Percentiles rank a stretch among this genome's conserved stretches.
Conservation (phyloP, 2,329 filamentous ascomycete species). For the Penicillium sp. region DNA sequence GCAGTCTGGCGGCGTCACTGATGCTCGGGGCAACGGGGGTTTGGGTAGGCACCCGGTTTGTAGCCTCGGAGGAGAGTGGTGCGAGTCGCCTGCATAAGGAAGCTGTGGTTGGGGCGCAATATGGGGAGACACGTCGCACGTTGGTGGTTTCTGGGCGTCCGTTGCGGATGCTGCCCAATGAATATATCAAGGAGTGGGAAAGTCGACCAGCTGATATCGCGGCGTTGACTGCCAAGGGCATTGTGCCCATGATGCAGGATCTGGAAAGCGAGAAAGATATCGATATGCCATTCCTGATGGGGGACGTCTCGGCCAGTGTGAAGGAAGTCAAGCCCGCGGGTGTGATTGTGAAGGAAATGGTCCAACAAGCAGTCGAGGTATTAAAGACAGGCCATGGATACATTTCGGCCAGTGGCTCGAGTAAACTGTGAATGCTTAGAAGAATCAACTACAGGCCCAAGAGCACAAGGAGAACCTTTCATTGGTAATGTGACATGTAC, state of each 20-base stretch:
- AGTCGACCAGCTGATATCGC: conserved; percentile 65
- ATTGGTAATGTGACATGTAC: conserved; percentile 25
- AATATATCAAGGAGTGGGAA: conserved; percentile 80
- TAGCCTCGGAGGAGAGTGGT: conserved; percentile 73
- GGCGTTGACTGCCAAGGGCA: conserved; percentile 65
- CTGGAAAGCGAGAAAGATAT: conserved; percentile 75
- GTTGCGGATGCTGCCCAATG: conserved; percentile 71
- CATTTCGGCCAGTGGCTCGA: conserved; percentile 40
- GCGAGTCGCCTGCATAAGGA: conserved; percentile 78
- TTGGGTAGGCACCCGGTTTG: conserved; percentile 92
- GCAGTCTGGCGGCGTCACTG: conserved; percentile 70
- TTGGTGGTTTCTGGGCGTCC: conserved; percentile 78
- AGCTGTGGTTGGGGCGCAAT: conserved; percentile 71
- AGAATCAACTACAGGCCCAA: conserved; percentile 4
- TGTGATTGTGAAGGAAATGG: conserved; percentile 87
- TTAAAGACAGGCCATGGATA: conserved; percentile 59
- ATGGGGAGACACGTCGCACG: conserved; percentile 74
- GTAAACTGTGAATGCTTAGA: conserved; percentile 43
- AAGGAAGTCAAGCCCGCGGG: conserved; percentile 70
- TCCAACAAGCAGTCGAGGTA: conserved; percentile 65
- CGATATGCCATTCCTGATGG: conserved; percentile 87
- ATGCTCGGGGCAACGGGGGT: conserved; percentile 85
- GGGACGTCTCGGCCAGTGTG: conserved; percentile 79
- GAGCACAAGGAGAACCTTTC: conserved; percentile 9
- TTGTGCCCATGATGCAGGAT: conserved; percentile 77